Evolutionary conservation across 1,284 basidiomycete genomes (phyloP), one percentile per base, ranked within the genome.

Genomic region (Apiotrichum brassicae): DNA sequence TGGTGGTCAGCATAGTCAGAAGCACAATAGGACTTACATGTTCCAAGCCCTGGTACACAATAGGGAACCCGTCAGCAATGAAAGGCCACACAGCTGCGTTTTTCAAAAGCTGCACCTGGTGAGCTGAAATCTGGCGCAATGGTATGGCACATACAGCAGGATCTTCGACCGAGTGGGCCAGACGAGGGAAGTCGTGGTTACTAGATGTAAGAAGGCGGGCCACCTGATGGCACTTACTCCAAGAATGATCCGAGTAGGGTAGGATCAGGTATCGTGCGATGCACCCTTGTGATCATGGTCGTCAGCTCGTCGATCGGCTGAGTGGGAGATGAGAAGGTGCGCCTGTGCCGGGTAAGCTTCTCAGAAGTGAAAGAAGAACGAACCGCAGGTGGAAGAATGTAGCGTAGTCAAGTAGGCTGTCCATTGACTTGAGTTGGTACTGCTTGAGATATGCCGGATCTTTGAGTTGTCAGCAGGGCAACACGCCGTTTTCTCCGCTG

Each of bases 41-140:
- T 61, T 81, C 80, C 54, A 78, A 77, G 5, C 80, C 80, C 54
- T 79, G 78, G 61, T 81, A 81, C 8, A 80, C 61, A 49, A 81
- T 77, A 0, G 81, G 81, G 47, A 81, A 77, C 22, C 79, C 80
- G 49, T 76, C 76, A 42, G 67, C 70, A 46, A 75, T 60, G 56
- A 76, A 76, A 3, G 74, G 64, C 44, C 67, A 76, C 3, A 74
- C 67, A 34, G 72, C 68, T 4, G 77, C 77, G 51, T 77, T 78
- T 54, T 68, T 72, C 30, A 71, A 61, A 18, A 76, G 62, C 66
- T 70, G 24, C 3, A 48, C 11, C n/a, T n/a, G 13, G 52, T 51
- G 28, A 52, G 49, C 20, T 2, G 19, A 16, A 16, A 9, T 6
- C 5, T 3, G 32, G n/a, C 3, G n/a, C n/a, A n/a, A n/a, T n/a